These are phyloP conservation scores for Tolypocladium ovalisporum DNA, from an alignment of 2,329 filamentous ascomycete genomes.

Conservation along the genomic window DNA sequence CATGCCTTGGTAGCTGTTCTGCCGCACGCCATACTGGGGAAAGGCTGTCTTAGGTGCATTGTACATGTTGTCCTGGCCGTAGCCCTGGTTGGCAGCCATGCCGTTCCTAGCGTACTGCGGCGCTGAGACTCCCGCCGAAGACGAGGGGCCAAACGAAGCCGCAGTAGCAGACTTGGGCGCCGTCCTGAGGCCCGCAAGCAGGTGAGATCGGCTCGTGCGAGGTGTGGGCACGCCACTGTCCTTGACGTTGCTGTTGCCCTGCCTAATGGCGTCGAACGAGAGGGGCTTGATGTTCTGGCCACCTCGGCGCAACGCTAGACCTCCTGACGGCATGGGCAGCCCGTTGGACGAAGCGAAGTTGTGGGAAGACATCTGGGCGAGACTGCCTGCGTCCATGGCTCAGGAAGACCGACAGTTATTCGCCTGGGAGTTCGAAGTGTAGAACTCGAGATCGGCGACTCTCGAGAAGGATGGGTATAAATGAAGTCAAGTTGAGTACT, in stretches of 20 bases:
- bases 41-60: slow-evolving; percentile 47
- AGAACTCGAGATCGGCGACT: slow-evolving; percentile 9
- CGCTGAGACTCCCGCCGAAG: slow-evolving; percentile 27
- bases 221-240: slow-evolving; percentile 68
- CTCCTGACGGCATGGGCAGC: slow-evolving; percentile 65
- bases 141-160: slow-evolving; percentile 59
- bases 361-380: slow-evolving; percentile 97
- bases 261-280: slow-evolving; percentile 62
- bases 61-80: slow-evolving; percentile 31
- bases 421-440: slow-evolving; percentile 4
- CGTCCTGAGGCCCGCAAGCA: slow-evolving; percentile 86
- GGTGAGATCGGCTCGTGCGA: slow-evolving; percentile 86
- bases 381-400: slow-evolving; percentile 91
- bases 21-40: slow-evolving; percentile 32
- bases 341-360: slow-evolving; percentile 60
- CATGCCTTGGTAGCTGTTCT: slow-evolving; percentile 17
- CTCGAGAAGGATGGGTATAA: neutral
- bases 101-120: slow-evolving; percentile 33
- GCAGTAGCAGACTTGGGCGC: slow-evolving; percentile 78
- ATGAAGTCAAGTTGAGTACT: neutral
- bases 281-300: slow-evolving; percentile 84
- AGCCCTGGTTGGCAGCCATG: slow-evolving; percentile 31
- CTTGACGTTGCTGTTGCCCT: slow-evolving; percentile 54
- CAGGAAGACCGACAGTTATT: slow-evolving; percentile 17
- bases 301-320: slow-evolving; percentile 76